Base-by-base conservation (phyloP, 305 asterid genomes). In the Solanum chacoense region DNA sequence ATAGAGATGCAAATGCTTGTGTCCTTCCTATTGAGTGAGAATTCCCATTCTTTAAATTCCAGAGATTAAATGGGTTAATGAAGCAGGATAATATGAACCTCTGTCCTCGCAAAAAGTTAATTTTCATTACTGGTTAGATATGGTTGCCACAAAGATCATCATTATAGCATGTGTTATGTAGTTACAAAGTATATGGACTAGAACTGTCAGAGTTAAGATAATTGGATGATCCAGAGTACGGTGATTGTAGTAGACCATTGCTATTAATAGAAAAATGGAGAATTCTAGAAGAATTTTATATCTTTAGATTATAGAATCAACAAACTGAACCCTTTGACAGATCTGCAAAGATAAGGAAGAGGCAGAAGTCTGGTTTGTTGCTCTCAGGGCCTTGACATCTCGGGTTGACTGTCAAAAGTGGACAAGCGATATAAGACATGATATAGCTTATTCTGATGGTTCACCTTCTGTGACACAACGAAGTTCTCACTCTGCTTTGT, bases 341-440 rank as follows among this genome's bases (percentile, higher is more conserved):
- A 93, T 95, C 89, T 95, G 98, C 91, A 95, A 94, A 91, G 96
- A 95, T 90, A 95, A 94, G 93, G 93, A 90, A 88, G 98, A 95
- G 92, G 96, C 96, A 73, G 96, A 94, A 90, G 89, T 92, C 88
- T 95, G 97, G 97, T 93, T 94, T 88, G 93, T 92, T 88, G 96
- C 94, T 79, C 93, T 95, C 88, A 91, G 84, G 55, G 93, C 94
- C 91, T 88, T 95, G 90, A 91, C 93, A 87, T 93, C 95, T 88
- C 92, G 89, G 71, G 89, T 90, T 71, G 91, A 91, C 89, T 87
- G 86, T 87, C 91, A 88, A 84, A 94, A 89, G 88, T 92, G 96
- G 96, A 91, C 89, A 88, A 91, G 83, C 36, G 93, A 91, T 78
- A 89, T 45, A 29, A 88, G 90, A 91, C 87, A 88, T 67, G 94